Conservation (phyloP, 2,329 filamentous ascomycete genomes). For the Leptographium wingfieldii region DNA sequence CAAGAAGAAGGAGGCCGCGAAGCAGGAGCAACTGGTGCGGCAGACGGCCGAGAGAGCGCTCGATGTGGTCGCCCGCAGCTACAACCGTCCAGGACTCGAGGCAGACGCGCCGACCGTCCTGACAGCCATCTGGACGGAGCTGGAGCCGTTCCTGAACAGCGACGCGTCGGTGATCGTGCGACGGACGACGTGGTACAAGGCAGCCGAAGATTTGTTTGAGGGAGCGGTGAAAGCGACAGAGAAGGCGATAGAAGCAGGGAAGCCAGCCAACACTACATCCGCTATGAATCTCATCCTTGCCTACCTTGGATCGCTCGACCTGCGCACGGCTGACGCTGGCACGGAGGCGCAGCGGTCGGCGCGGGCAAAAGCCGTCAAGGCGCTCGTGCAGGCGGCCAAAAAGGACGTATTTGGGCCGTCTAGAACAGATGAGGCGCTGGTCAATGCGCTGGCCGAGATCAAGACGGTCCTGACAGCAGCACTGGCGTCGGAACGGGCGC, state of each 20-base stretch:
- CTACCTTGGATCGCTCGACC: constrained; percentile 35
- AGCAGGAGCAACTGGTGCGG: constrained; percentile 24
- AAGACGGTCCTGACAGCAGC: constrained; percentile 30
- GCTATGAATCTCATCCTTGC: constrained; percentile 14
- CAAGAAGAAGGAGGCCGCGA: constrained; percentile 12
- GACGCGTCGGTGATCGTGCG: constrained; percentile 29
- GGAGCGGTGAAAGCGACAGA: constrained; percentile 19
- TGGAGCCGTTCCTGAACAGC: constrained; percentile 28
- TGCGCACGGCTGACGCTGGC: constrained; percentile 29
- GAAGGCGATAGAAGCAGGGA: not conserved
- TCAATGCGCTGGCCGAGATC: constrained; percentile 28
- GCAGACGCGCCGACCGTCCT: constrained; percentile 26
- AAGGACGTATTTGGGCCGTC: constrained; percentile 28
- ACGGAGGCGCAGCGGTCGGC: constrained; percentile 38
- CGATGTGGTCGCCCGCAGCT: constrained; percentile 37
- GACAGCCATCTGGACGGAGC: constrained; percentile 23
- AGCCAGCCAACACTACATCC: not conserved
- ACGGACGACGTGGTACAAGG: constrained; percentile 39
- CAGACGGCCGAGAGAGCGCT: constrained; percentile 36
- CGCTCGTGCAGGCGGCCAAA: constrained; percentile 28
- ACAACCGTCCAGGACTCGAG: constrained; percentile 28
- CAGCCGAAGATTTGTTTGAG: constrained; percentile 33
- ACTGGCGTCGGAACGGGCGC: constrained; percentile 18
- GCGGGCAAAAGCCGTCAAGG: constrained; percentile 32
- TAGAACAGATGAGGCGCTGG: constrained; percentile 1